Conservation (phyloP, 805 yeast genomes). For the Zygosaccharomyces kombuchaensis region DNA sequence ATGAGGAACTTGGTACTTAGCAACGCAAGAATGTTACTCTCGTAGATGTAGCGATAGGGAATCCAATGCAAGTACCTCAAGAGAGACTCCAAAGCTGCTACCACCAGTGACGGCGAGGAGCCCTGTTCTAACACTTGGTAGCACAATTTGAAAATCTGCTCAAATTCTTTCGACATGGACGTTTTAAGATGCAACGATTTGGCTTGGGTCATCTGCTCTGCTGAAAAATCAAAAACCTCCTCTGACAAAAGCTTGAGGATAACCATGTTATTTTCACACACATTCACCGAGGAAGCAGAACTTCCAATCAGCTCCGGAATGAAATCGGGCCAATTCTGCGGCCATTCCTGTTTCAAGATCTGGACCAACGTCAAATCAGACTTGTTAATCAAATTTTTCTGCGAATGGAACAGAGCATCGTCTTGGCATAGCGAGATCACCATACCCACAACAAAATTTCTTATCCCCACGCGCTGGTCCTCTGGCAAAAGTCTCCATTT, state of each 20-base stretch:
- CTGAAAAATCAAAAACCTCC: conserved; percentile 94
- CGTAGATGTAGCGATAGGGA: conserved; percentile 84
- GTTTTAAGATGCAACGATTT: conserved; percentile 78
- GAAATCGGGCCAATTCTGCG: conserved; percentile 96
- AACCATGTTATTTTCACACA: conserved; percentile 96
- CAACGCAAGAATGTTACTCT: conserved; percentile 71
- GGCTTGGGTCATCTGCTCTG: conserved; percentile 95
- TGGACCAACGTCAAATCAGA: conserved; percentile 92
- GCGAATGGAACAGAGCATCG: conserved; percentile 62
- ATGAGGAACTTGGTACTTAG: conserved; percentile 72
- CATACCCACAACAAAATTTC: conserved; percentile 92
- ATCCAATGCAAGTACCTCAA: conserved; percentile 91
- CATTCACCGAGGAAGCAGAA: conserved; percentile 79
- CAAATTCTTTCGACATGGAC: conserved; percentile 85
- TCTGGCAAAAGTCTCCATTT: conserved; percentile 91
- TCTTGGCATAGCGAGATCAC: conserved; percentile 86
- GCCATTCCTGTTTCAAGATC: conserved; percentile 97
- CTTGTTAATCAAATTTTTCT: conserved; percentile 83
- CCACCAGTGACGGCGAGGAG: conserved; percentile 73
- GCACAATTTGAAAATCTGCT: conserved; percentile 89
- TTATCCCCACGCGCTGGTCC: conserved; percentile 85
- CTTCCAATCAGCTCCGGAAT: conserved; percentile 88
- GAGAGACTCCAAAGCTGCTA: conserved; percentile 78
- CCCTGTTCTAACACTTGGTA: conserved; percentile 90
- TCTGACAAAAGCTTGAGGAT: conserved; percentile 85